Percentiles rank a stretch among this genome's conserved stretches.
phyloP scores from a whole-genome alignment of 2,329 filamentous ascomycete species.

The Cladophialophora exuberans region DNA sequence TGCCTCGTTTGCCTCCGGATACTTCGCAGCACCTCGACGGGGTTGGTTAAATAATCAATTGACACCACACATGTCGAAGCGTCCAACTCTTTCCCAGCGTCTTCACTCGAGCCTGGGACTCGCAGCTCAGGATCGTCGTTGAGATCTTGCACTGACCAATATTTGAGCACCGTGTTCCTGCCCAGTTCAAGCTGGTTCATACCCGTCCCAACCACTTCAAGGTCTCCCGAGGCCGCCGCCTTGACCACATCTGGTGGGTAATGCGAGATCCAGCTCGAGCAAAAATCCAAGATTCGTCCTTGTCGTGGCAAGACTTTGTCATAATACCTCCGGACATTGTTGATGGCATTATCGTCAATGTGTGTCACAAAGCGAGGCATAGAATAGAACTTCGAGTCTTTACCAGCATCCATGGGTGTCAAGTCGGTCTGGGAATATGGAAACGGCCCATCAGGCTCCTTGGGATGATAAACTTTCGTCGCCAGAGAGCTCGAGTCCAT shows the following conservation, averaged over 20 bases:
- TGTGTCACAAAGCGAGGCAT: slow-evolving; percentile 56
- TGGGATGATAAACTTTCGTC: slow-evolving; percentile 26
- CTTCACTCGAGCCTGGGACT: slow-evolving; percentile 14
- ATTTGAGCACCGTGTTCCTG: slow-evolving; percentile 43
- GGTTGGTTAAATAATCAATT: slow-evolving; percentile 56
- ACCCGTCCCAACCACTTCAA: slow-evolving; percentile 52
- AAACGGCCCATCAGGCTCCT: slow-evolving; percentile 27
- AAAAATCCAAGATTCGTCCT: slow-evolving; percentile 54
- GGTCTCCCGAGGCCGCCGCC: slow-evolving; percentile 28
- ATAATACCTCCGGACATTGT: slow-evolving; percentile 51
- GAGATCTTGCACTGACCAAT: slow-evolving; percentile 47
- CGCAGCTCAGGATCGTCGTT: slow-evolving; percentile 44
- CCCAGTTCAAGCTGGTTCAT: slow-evolving; percentile 53
- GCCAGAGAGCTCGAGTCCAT: slow-evolving; percentile 11
- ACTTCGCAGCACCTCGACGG: slow-evolving; percentile 49
- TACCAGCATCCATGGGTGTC: slow-evolving; percentile 32
- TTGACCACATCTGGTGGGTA: slow-evolving; percentile 42
- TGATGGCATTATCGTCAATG: slow-evolving; percentile 56
- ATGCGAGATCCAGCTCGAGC: slow-evolving; percentile 55
- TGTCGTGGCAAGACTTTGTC: slow-evolving; percentile 43
- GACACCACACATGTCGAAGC: slow-evolving; percentile 55
- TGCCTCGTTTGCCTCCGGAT: slow-evolving; percentile 44
- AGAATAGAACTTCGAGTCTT: slow-evolving; percentile 35
- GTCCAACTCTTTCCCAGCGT: slow-evolving; percentile 39
- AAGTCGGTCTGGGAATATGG: slow-evolving; percentile 34